Evolutionary conservation across 192 early-diverging fungal genomes (phyloP).

Genomic region (Backusella circina): DNA sequence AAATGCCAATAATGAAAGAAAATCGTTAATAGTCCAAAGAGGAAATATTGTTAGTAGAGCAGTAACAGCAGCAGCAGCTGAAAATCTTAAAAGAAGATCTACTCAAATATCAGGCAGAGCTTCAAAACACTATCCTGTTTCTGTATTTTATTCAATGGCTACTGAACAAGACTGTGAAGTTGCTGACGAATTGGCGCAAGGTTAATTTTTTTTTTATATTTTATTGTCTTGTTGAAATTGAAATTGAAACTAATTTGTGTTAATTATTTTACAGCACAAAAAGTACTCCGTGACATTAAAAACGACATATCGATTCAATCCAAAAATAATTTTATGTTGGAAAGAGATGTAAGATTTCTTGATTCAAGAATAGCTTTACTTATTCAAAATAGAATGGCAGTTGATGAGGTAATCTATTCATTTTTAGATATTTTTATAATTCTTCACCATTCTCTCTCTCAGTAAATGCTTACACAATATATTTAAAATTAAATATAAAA

Average conservation of each 20-base stretch:
- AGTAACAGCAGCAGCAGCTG: slow-evolving; percentile 30
- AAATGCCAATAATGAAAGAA: neutral
- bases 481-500: neutral
- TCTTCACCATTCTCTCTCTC: neutral
- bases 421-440: slow-evolving; percentile 19
- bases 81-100: slow-evolving; percentile 25
- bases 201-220: slow-evolving; percentile 48
- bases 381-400: slow-evolving; percentile 91
- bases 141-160: slow-evolving; percentile 73
- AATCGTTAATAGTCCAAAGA: neutral
- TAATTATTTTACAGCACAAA: slow-evolving; percentile 62
- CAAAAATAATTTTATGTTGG: slow-evolving; percentile 92
- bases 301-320: slow-evolving; percentile 88
- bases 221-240: neutral
- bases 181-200: slow-evolving; percentile 88
- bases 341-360: slow-evolving; percentile 88
- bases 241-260: neutral
- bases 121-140: slow-evolving; percentile 69
- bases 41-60: slow-evolving; percentile 25
- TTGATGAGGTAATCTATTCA: slow-evolving; percentile 65
- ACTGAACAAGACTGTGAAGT: slow-evolving; percentile 93
- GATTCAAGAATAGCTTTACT: slow-evolving; percentile 89
- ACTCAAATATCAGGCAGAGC: slow-evolving; percentile 39
- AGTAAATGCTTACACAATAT: neutral
- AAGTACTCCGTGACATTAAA: slow-evolving; percentile 81